A percentile compares a stretch with the other conserved stretches of the same genome.
Evolutionary conservation across 768 basidiomycete genomes (phyloP).

Genomic region (Hygrophorus russula): DNA sequence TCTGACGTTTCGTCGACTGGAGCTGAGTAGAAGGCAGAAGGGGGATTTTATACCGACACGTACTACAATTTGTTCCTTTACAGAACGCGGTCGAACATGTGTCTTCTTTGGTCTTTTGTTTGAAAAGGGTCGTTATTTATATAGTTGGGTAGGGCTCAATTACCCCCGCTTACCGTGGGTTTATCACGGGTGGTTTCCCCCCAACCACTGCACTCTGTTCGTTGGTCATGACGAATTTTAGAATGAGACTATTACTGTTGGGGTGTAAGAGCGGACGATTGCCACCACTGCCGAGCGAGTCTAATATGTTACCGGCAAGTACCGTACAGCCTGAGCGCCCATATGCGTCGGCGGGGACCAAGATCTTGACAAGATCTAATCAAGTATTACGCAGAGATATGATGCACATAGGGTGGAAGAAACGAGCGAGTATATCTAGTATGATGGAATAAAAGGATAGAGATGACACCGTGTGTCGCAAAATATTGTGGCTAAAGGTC

Average conservation of each 20-base stretch:
- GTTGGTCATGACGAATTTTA: too few relatives aligned
- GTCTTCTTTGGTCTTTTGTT: background rate
- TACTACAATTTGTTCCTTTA: conserved; percentile 4
- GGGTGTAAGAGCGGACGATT: too few relatives aligned
- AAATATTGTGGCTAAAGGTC: background rate
- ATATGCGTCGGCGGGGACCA: too few relatives aligned
- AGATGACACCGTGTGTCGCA: background rate
- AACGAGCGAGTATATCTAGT: background rate
- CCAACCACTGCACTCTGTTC: background rate
- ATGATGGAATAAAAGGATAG: too few relatives aligned
- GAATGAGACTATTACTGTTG: too few relatives aligned
- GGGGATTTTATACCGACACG: conserved; percentile 1
- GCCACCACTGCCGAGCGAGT: too few relatives aligned
- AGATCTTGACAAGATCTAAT: too few relatives aligned
- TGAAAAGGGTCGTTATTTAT: background rate
- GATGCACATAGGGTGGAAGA: background rate
- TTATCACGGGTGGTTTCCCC: background rate
- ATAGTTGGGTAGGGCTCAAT: too few relatives aligned
- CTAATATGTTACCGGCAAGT: too few relatives aligned
- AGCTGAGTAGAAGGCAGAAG: background rate
- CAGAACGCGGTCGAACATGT: conserved; percentile 3
- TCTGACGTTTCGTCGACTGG: background rate
- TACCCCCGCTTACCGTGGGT: background rate
- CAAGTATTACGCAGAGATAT: background rate
- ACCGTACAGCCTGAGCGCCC: too few relatives aligned